Conservation (phyloP, 345 rosid species). For the Psidium friedrichsthalianum region DNA sequence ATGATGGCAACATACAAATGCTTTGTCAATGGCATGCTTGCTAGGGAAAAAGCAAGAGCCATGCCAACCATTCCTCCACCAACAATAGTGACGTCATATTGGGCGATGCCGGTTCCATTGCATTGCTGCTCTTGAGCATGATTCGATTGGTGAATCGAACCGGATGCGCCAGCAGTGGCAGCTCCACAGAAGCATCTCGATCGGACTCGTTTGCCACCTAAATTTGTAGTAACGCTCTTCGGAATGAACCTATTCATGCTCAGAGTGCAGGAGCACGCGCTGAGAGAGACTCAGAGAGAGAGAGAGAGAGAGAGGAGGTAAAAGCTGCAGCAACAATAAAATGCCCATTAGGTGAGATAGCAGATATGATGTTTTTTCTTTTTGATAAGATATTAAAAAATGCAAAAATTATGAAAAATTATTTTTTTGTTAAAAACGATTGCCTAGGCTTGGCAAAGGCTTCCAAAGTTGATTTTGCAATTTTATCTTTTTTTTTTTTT, state of each 20-base stretch:
- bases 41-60: slow-evolving; percentile 88
- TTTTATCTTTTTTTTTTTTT: too few species aligned
- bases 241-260: neutral
- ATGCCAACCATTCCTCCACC: slow-evolving; percentile 99
- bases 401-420: too few species aligned
- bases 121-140: slow-evolving; percentile 9
- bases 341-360: too few species aligned
- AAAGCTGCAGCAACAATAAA: too few species aligned
- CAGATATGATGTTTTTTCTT: too few species aligned
- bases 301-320: too few species aligned
- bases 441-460: too few species aligned
- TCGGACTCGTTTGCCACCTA: neutral
- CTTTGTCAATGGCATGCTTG: slow-evolving; percentile 64
- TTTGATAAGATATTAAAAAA: too few species aligned
- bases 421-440: too few species aligned
- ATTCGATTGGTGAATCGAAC: neutral
- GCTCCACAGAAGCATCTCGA: neutral
- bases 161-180: neutral
- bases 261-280: too few species aligned
- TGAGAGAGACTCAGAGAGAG: too few species aligned
- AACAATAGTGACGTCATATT: slow-evolving; percentile 67
- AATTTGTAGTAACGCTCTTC: neutral
- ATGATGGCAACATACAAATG: slow-evolving; percentile 76
- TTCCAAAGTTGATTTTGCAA: too few species aligned
- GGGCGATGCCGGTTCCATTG: neutral